A percentile compares a stretch with the other conserved stretches of the same genome.
phyloP scores from a whole-genome alignment of 1,284 basidiomycete genomes.

The Schizophyllum commune region DNA sequence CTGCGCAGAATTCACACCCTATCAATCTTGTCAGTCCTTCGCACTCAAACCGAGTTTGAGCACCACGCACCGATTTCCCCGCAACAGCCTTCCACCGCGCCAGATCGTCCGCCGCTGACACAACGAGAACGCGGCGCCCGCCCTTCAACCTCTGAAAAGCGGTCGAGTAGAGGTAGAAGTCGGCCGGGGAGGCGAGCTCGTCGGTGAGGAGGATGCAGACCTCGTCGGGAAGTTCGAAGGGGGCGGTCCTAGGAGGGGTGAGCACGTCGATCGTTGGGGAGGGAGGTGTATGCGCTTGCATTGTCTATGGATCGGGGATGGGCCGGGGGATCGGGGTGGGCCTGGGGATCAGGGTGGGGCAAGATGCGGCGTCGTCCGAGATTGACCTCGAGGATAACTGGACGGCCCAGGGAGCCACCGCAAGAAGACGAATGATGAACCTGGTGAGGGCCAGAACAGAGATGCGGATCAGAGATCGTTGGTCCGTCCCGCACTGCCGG shows the following conservation, averaged over 20 bases:
- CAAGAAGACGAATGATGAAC: too few relatives aligned
- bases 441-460: too few relatives aligned
- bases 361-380: too few relatives aligned
- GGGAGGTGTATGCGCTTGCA: neutral
- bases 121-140: constrained; percentile 26
- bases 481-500: neutral
- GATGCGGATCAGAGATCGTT: too few relatives aligned
- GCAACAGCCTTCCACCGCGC: constrained; percentile 55
- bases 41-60: neutral
- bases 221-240: constrained; percentile 35
- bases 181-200: constrained; percentile 54
- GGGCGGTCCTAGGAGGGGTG: constrained; percentile 29
- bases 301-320: neutral
- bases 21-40: neutral
- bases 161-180: constrained; percentile 53
- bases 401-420: too few relatives aligned
- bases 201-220: constrained; percentile 57
- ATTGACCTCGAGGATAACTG: too few relatives aligned
- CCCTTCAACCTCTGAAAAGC: constrained; percentile 44
- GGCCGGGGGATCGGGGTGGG: too few relatives aligned
- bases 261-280: neutral
- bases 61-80: constrained; percentile 47
- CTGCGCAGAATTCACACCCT: neutral
- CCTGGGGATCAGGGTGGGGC: too few relatives aligned
- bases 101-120: constrained; percentile 50